These are phyloP conservation scores for Ophiobolus disseminans DNA, from an alignment of 2,329 filamentous ascomycete species.

Conservation along the genomic window DNA sequence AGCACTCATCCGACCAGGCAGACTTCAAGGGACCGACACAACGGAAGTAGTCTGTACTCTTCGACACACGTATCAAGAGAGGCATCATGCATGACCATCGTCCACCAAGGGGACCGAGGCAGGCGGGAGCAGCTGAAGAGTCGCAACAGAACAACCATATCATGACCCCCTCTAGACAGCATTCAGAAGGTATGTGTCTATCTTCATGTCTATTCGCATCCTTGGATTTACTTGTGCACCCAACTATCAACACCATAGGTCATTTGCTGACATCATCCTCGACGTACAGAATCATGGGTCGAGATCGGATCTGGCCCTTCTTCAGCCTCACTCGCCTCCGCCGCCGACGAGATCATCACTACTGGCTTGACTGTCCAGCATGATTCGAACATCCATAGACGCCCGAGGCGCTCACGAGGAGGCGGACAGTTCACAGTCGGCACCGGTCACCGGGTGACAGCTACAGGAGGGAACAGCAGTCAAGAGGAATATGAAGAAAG, in stretches of 20 bases:
- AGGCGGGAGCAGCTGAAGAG: slow-evolving; percentile 23
- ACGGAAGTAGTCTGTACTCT: background rate
- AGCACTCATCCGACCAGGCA: slow-evolving; percentile 21
- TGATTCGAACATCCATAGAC: slow-evolving; percentile 67
- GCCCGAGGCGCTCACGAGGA: slow-evolving; percentile 54
- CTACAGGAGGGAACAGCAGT: slow-evolving; percentile 71
- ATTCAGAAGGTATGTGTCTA: slow-evolving; percentile 35
- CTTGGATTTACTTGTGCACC: background rate
- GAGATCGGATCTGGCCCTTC: slow-evolving; percentile 93
- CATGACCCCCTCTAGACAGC: slow-evolving; percentile 36
- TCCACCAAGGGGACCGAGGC: slow-evolving; percentile 30
- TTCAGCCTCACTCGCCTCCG: slow-evolving; percentile 86
- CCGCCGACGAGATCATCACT: slow-evolving; percentile 87
- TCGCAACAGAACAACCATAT: slow-evolving; percentile 19
- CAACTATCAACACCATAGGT: background rate
- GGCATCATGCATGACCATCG: slow-evolving; percentile 37
- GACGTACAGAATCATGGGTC: slow-evolving; percentile 86
- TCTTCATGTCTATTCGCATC: background rate
- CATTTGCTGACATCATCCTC: slow-evolving; percentile 19
- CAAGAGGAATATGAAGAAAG: slow-evolving; percentile 96
- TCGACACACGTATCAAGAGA: background rate
- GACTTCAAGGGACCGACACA: no score
- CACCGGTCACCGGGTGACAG: slow-evolving; percentile 52
- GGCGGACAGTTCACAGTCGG: slow-evolving; percentile 43
- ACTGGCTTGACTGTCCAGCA: slow-evolving; percentile 81